Percentiles rank a stretch among this genome's conserved stretches.
Conservation (phyloP, 1,284 basidiomycete species). For the Pascua sp. region DNA sequence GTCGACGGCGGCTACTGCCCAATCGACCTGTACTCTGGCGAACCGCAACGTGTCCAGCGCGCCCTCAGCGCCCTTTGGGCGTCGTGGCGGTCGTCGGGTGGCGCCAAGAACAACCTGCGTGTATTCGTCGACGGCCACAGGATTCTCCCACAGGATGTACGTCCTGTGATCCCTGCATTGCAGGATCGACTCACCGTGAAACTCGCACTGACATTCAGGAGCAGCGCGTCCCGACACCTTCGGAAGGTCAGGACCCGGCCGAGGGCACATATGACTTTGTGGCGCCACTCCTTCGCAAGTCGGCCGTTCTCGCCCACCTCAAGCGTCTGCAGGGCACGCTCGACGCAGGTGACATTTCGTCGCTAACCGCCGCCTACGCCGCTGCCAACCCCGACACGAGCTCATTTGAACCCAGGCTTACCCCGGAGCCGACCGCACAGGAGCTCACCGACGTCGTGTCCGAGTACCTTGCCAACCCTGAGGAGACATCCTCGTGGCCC, state of each 20-base stretch:
- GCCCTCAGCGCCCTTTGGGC: slow-evolving; percentile 71
- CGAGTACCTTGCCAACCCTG: slow-evolving; percentile 51
- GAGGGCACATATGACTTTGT: slow-evolving; percentile 41
- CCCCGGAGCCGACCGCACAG: slow-evolving; percentile 55
- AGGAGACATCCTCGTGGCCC: slow-evolving; percentile 25
- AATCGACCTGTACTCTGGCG: slow-evolving; percentile 75
- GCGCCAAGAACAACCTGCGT: slow-evolving; percentile 71
- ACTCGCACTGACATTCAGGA: slow-evolving; percentile 4
- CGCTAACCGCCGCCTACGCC: slow-evolving; percentile 26
- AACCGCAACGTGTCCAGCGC: slow-evolving; percentile 57
- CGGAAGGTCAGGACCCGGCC: slow-evolving; percentile 2
- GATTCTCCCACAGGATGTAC: slow-evolving; percentile 62
- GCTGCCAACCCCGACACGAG: slow-evolving; percentile 20
- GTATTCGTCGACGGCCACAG: slow-evolving; percentile 66
- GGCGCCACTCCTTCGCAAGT: slow-evolving; percentile 56
- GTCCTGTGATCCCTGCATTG: slow-evolving; percentile 24
- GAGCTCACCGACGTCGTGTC: slow-evolving; percentile 63
- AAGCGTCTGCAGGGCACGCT: slow-evolving; percentile 68
- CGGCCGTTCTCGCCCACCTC: slow-evolving; percentile 60
- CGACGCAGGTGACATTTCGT: slow-evolving; percentile 69
- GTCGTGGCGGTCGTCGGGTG: slow-evolving; percentile 63
- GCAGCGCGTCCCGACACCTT: slow-evolving; percentile 13
- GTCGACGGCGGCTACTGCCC: slow-evolving; percentile 64
- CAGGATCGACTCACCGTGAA: slow-evolving; percentile 11
- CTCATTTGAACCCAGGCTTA: slow-evolving; percentile 25